Evolutionary conservation across 495 filamentous ascomycete genomes (phyloP).

Genomic region (Glutinoglossum americanum): DNA sequence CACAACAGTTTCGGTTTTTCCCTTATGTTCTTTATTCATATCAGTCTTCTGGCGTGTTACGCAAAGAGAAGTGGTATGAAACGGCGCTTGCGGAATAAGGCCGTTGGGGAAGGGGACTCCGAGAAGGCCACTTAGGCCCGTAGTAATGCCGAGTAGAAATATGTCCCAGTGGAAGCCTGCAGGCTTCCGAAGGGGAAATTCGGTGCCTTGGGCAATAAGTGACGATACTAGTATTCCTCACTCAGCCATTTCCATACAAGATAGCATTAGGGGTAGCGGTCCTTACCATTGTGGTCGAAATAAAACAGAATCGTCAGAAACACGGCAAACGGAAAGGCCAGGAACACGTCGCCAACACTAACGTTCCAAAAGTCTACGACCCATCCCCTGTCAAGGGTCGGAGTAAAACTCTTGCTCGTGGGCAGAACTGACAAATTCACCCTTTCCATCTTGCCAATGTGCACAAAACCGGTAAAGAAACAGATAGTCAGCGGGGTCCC

Average conservation of each 20-base stretch:
- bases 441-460: slow-evolving; percentile 54
- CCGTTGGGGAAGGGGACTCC: slow-evolving; percentile 86
- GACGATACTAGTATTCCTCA: background rate
- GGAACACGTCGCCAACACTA: slow-evolving; percentile 48
- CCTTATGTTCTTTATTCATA: slow-evolving; percentile 31
- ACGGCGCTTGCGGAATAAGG: slow-evolving; percentile 74
- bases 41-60: slow-evolving; percentile 43
- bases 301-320: slow-evolving; percentile 78
- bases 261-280: background rate
- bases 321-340: slow-evolving; percentile 74
- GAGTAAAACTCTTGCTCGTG: slow-evolving; percentile 58
- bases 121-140: slow-evolving; percentile 59
- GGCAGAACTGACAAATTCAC: slow-evolving; percentile 44
- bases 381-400: slow-evolving; percentile 61
- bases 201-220: slow-evolving; percentile 77
- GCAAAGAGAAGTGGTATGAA: slow-evolving; percentile 72
- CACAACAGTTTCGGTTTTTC: slow-evolving; percentile 29
- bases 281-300: slow-evolving; percentile 55
- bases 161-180: slow-evolving; percentile 94
- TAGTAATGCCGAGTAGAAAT: slow-evolving; percentile 78
- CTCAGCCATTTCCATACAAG: background rate
- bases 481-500: slow-evolving; percentile 48
- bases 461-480: slow-evolving; percentile 77
- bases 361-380: slow-evolving; percentile 80
- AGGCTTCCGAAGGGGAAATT: slow-evolving; percentile 80